These are phyloP conservation scores for Simmondsia chinensis DNA, from an alignment of 148 eudicot genomes.

Conservation along the genomic window DNA sequence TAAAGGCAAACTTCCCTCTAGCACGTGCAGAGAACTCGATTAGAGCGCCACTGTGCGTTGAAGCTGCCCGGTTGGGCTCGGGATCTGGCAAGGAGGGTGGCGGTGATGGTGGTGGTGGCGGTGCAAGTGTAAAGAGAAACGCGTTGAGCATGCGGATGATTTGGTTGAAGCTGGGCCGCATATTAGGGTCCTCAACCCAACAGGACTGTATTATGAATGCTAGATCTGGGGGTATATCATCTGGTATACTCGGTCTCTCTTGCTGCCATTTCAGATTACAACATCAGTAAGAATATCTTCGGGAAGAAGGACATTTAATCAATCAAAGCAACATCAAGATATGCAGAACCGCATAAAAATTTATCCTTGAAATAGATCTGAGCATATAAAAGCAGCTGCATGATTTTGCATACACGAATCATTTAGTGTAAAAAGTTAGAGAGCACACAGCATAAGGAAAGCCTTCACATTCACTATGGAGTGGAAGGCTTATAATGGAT, in stretches of 20 bases:
- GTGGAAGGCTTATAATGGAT: too few species aligned
- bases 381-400: too few species aligned
- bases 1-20: conserved; percentile 61
- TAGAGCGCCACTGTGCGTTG: conserved; percentile 52
- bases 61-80: conserved; percentile 21
- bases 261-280: conserved; percentile 48
- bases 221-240: conserved; percentile 59
- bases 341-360: too few species aligned
- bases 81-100: conserved; percentile 30
- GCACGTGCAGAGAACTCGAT: conserved; percentile 54
- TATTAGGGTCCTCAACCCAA: conserved; percentile 83
- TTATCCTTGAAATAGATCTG: too few species aligned
- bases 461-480: too few species aligned
- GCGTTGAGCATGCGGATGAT: conserved; percentile 70
- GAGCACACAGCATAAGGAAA: background rate
- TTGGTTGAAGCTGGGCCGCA: conserved; percentile 83
- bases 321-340: too few species aligned
- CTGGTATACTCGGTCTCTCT: conserved; percentile 72
- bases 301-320: background rate
- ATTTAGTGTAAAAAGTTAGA: background rate
- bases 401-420: too few species aligned
- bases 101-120: conserved; percentile 19
- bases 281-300: too few species aligned
- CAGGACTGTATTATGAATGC: conserved; percentile 78
- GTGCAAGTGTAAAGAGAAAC: conserved; percentile 39